Evolutionary conservation across 2,329 filamentous ascomycete genomes (phyloP), one percentile per base, ranked within the genome.

Genomic region (Berkeleyomyces rouxiae): DNA sequence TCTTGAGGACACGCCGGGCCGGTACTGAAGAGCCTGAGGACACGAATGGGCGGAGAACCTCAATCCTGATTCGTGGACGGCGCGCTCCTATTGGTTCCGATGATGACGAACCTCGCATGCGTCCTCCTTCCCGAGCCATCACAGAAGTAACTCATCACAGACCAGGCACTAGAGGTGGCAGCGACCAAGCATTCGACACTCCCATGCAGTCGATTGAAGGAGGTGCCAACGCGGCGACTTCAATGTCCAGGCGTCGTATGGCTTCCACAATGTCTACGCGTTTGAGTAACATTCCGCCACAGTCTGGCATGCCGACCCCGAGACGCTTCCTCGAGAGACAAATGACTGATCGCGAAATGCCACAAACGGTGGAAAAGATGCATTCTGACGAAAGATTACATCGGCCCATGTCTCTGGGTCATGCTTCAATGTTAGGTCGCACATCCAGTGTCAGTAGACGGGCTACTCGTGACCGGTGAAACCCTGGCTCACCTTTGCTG

Each of bases 101-200:
- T 1, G 77, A 79, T 23, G 58, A 65, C 39, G 61, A 55, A 44
- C 65, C 69, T n/a, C 73, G 76, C 40, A 77, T 79, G 66, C 77
- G 79, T n/a, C 75, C 78, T 2, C 81, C 82, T 0, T 84, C 82
- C 3, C 76, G 83, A 33, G 81, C 82, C 3, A 72, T 75, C 43
- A 84, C 82, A 0, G 83, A 86, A 64, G 75, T 78, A 61, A 77
- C 74, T 37, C 68, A 71, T 66, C 65, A 73, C 67, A 65, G 68
- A 68, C 63, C 68, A 66, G 61, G 70, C 16, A 68, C 66, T 16
- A 66, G 71, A 3, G 74, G 77, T 51, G 77, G 79, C 40, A 76
- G 73, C 67, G 71, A 49, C 63, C 64, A 44, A 44, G 47, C 39
- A 16, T 42, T 57, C 40, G 58, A 60, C 36, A 47, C 36, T 13